Evolutionary conservation across 495 filamentous ascomycete species (phyloP), one percentile per base, ranked within the genome.

Genomic region (Podospora comata): DNA sequence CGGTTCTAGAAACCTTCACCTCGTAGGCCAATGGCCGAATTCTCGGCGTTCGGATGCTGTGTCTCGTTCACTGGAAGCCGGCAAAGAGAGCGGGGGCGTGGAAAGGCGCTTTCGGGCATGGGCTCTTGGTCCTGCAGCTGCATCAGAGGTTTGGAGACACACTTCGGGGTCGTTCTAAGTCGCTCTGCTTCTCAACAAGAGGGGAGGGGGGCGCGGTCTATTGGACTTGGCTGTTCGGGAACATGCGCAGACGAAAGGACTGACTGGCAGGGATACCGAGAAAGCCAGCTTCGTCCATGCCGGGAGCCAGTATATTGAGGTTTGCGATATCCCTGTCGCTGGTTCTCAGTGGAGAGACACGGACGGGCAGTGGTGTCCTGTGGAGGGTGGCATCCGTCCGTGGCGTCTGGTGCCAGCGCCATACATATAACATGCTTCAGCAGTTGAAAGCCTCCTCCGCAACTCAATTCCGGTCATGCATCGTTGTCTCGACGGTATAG

Each of bases 381-480:
- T 59, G 59, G 61, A 66, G 58, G 62, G 69, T 68, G 39, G 48
- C 23, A 62, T 62, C 39, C 65, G 65, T 44, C 60, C 39, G 60
- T 56, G 65, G 68, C 66, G 64, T 61, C 62, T 66, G 68, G 68
- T 59, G 20, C 67, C 62, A 63, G 63, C 65, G 60, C 34, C 68
- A 57, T 67, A 59, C 64, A 66, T 67, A 60, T 70, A 74, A 62
- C 68, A 62, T 70, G 66, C 65, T 60, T 64, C 73, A 67, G 68
- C 64, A 70, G 64, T 66, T 55, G 44, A 65, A 65, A 71, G 54
- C 66, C 60, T 64, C 53, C 67, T 73, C 64, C 68, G 62, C 68
- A 65, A 48, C 39, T 48, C 48, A n/a, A 34, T 64, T 62, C 65
- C 67, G 59, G 60, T 30, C 44, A 30, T 67, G 58, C 67, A 65